Base-by-base conservation (phyloP, 768 basidiomycete genomes). In the Auriculariales sp. region DNA sequence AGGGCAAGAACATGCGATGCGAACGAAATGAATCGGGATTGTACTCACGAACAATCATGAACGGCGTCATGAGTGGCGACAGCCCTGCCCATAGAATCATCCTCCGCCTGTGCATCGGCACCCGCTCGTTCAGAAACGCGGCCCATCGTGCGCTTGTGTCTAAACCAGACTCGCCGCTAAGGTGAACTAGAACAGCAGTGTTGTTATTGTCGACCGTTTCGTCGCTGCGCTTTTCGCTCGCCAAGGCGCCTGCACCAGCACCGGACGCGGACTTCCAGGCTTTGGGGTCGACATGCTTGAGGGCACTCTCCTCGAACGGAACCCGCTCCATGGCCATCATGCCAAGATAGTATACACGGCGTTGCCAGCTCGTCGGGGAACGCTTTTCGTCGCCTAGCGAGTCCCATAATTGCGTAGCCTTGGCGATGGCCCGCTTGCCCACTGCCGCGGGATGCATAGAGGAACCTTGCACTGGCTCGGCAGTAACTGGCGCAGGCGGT, bases 261-360 rank as follows among this genome's bases (percentile, higher is more conserved):
- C 22, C 28, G 55, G 11, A 75, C 51, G 0, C 67, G 61, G n/a
- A 83, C 83, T 0, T 78, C 82, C 44, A 81, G 57, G 9, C 81
- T n/a, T n/a, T 76, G 15, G 83, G 78, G 57, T 88, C 81, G 28
- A 90, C 65, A 28, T 74, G 71, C 61, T 83, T 83, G 56, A 90
- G 68, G 6, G 78, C 79, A 30, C 82, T 69, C 61, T 90, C 86
- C 62, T 89, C 87, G 55, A 87, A 88, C 35, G 10, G n/a, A 47
- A 87, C 87, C 19, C 74, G 69, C 62, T 87, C 81, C 19, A 81
- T 68, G 2, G 86, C 61, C 19, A 74, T 74, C 65, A 86, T 80
- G 24, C 86, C 86, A 32, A 71, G 65, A 54, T 72, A 64, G 59
- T 78, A 83, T 11, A 75, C 66, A 61, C 71, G 77, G 25, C 75